A percentile compares a stretch with the other conserved stretches of the same genome.
phyloP scores from a whole-genome alignment of 2,329 filamentous ascomycete species.

The Byssochlamys sp. region DNA sequence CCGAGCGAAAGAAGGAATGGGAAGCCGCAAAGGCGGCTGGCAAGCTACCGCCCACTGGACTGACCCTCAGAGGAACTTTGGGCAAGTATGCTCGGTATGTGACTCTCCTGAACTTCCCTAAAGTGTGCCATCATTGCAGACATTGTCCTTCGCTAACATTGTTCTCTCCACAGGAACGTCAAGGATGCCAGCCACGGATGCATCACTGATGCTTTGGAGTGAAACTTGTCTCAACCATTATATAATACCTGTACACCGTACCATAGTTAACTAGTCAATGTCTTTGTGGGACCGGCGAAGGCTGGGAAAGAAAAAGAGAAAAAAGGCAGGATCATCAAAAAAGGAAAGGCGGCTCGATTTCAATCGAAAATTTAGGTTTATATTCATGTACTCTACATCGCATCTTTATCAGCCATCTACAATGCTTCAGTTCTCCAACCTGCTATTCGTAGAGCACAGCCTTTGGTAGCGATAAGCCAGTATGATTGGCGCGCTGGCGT shows the following conservation, averaged over 20 bases:
- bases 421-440: not conserved
- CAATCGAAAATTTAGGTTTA: not conserved
- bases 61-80: conserved; percentile 55
- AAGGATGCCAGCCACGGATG: conserved; percentile 40
- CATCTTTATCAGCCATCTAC: not conserved
- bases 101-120: not conserved
- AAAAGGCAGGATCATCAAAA: not conserved
- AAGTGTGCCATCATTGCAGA: not conserved
- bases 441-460: not conserved
- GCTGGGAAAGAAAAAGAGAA: not conserved
- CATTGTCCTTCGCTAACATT: not conserved
- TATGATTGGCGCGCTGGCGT: not conserved
- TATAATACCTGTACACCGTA: not conserved
- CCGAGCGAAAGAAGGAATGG: conserved; percentile 50
- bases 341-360: not conserved
- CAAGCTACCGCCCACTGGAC: conserved; percentile 41
- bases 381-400: not conserved
- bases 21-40: conserved; percentile 36
- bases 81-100: conserved; percentile 55
- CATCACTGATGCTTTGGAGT: conserved; percentile 33
- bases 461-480: not conserved
- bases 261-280: not conserved
- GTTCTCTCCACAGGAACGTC: conserved; percentile 21
- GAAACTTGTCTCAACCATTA: not conserved
- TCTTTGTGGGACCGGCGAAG: not conserved